Evolutionary conservation across 129 eudicot species (phyloP).

Genomic region (Saussurea involucrata): DNA sequence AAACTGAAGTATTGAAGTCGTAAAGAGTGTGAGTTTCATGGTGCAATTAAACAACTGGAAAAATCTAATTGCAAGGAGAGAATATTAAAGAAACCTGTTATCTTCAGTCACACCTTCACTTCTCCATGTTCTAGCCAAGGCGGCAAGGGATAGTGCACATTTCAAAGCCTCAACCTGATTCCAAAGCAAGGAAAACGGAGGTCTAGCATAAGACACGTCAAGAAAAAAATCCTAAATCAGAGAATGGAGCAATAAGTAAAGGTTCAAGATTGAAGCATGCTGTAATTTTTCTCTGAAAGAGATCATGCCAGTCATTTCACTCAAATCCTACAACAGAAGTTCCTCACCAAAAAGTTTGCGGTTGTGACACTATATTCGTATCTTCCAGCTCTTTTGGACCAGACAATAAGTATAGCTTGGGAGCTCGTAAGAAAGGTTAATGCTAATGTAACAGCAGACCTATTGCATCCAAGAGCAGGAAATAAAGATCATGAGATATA

Average conservation of each 20-base stretch:
- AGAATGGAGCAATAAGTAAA: neutral
- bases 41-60: neutral
- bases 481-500: neutral
- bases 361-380: slow-evolving; percentile 98
- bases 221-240: neutral
- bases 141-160: slow-evolving; percentile 83
- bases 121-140: slow-evolving; percentile 80
- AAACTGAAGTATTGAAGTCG: neutral
- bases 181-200: slow-evolving; percentile 19
- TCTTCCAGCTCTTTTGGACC: slow-evolving; percentile 99
- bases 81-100: slow-evolving; percentile 59
- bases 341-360: slow-evolving; percentile 93
- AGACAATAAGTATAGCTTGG: slow-evolving; percentile 91
- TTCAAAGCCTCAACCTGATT: slow-evolving; percentile 89
- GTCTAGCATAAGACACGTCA: neutral
- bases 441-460: slow-evolving; percentile 80
- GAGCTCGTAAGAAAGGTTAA: slow-evolving; percentile 94
- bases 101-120: slow-evolving; percentile 93
- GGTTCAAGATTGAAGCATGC: neutral
- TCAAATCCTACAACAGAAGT: neutral
- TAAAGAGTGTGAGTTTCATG: neutral
- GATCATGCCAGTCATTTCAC: neutral
- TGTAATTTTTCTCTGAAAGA: neutral
- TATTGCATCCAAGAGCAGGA: slow-evolving; percentile 11
- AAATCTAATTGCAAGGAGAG: neutral